These are phyloP conservation scores for Capronia epimyces DNA, from an alignment of 2,329 filamentous ascomycete genomes.

Conservation along the genomic window DNA sequence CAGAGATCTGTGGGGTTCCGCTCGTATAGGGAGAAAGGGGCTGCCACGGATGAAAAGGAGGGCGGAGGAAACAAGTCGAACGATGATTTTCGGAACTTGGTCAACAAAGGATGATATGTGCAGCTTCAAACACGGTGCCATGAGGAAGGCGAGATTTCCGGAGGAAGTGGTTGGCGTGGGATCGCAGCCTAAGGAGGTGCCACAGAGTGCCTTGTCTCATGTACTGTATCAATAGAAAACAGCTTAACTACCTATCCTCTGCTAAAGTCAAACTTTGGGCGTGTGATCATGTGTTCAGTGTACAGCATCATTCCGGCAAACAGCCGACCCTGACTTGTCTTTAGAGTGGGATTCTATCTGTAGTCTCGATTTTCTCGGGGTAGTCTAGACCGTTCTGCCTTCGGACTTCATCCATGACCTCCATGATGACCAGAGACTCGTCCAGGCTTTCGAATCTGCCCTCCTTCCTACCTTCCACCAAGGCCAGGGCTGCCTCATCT, in stretches of 20 bases:
- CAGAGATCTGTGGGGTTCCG: slow-evolving; percentile 14
- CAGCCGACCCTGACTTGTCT: background rate
- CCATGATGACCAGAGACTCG: slow-evolving; percentile 82
- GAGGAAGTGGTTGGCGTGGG: no score
- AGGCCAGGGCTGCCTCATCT: slow-evolving; percentile 15
- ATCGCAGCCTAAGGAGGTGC: background rate
- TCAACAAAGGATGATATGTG: slow-evolving; percentile 13
- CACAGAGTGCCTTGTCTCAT: no score
- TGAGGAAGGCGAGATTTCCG: no score
- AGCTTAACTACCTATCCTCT: no score
- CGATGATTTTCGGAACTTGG: slow-evolving; percentile 48
- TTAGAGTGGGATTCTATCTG: slow-evolving; percentile 31
- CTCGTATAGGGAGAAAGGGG: slow-evolving; percentile 17
- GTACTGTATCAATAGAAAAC: no score
- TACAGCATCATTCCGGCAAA: no score
- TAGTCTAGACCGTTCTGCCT: slow-evolving; percentile 58
- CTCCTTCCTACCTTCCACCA: slow-evolving; percentile 62
- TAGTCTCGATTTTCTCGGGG: slow-evolving; percentile 61
- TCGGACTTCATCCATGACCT: slow-evolving; percentile 66
- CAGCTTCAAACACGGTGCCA: no score
- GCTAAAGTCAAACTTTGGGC: no score
- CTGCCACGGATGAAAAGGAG: background rate
- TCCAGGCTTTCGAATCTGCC: slow-evolving; percentile 70
- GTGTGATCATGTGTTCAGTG: no score
- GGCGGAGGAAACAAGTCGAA: slow-evolving; percentile 46